Evolutionary conservation across 140 eudicot genomes (phyloP), one percentile per base, ranked within the genome.

Genomic region (Flaveria floridana): DNA sequence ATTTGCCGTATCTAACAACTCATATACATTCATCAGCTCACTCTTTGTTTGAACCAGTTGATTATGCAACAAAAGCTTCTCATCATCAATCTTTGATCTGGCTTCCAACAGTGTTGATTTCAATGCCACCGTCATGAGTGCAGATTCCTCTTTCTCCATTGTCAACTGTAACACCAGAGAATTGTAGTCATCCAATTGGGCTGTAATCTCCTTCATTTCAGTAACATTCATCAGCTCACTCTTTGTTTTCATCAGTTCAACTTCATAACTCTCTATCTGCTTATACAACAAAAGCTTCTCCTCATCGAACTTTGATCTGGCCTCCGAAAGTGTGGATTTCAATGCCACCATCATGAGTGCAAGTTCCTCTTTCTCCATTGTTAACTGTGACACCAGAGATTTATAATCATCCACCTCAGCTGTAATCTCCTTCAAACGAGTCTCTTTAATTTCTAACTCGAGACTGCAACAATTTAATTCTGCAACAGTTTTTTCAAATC

Each of bases 61-160:
- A 74, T 89, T 67, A 50, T 79, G 79, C 83, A 84, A 34, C 28
- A 82, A 70, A 65, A 76, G 37, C 78, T 74, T 81, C 74, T 82
- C 80, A 34, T 80, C 82, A 25, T 81, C 61, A 55, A 79, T 50
- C 80, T 84, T 74, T 48, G 70, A 70, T 30, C 50, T 72, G 25
- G 81, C 77, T 67, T 89, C 95, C 66, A 80, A 74, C 51, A 86
- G 48, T 66, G 73, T 83, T 0, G 89, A 86, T 74, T 78, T 85
- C 77, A 91, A 61, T 79, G 83, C 84, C 71, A 87, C 72, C 50
- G 77, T 53, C 85, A 85, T 85, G 47, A 89, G 15, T 34, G 81
- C 84, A 77, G 79, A 68, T 82, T 89, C 97, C 75, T 85, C 85
- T 52, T 80, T 89, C 75, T 87, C 82, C 80, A 87, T 23, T 69